These are phyloP conservation scores for Alternaria gansuensis DNA, from an alignment of 2,329 filamentous ascomycete genomes.

Conservation along the genomic window DNA sequence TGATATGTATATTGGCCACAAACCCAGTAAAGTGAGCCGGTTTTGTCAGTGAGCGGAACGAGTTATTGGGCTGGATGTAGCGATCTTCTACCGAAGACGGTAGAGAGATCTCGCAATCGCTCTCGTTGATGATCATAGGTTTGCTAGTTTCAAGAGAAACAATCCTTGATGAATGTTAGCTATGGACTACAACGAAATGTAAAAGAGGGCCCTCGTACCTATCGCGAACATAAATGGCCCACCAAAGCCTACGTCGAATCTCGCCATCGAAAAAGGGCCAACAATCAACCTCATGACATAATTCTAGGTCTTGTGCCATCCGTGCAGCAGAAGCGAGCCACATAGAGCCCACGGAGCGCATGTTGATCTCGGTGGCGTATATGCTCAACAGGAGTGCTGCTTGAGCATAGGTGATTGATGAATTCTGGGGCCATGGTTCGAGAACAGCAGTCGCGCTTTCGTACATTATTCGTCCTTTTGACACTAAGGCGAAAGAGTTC, in stretches of 20 bases:
- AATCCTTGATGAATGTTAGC: constrained; percentile 61
- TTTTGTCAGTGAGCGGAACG: constrained; percentile 51
- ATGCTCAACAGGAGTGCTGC: constrained; percentile 77
- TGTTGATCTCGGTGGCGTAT: constrained; percentile 84
- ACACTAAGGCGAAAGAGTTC: constrained; percentile 63
- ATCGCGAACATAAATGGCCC: constrained; percentile 91
- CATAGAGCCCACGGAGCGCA: constrained; percentile 83
- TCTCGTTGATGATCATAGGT: constrained; percentile 83
- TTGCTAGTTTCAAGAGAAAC: constrained; percentile 82
- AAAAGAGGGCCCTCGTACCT: constrained; percentile 60
- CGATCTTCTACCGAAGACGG: constrained; percentile 85
- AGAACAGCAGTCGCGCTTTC: constrained; percentile 74
- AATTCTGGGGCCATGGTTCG: constrained; percentile 83
- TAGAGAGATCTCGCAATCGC: constrained; percentile 84
- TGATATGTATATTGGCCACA: constrained; percentile 80
- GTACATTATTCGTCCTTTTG: constrained; percentile 70
- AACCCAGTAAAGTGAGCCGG: constrained; percentile 70
- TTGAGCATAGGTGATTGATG: constrained; percentile 78
- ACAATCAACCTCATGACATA: constrained; percentile 77
- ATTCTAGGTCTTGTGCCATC: constrained; percentile 81
- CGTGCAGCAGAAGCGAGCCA: constrained; percentile 84
- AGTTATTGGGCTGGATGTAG: constrained; percentile 67
- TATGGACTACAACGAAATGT: not conserved
- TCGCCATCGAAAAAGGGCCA: constrained; percentile 82
- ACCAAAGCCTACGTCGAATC: constrained; percentile 90